Evolutionary conservation across 495 filamentous ascomycete species (phyloP), one percentile per base, ranked within the genome.

Genomic region (Apodospora peruviana): DNA sequence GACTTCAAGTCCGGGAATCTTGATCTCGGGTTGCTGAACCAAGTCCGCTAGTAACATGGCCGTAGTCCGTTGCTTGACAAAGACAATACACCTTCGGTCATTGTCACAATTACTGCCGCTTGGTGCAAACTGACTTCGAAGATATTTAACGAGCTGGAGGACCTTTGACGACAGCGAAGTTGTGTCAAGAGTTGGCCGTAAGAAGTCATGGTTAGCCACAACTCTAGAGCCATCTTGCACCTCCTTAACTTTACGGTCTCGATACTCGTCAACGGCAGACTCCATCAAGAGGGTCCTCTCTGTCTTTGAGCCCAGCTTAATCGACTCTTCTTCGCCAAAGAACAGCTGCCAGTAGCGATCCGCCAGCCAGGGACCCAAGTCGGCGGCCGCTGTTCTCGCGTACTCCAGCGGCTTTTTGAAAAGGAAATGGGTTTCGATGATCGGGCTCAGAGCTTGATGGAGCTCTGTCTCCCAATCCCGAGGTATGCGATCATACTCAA

Each of bases 11-110:
- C 87, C 64, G 9, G 68, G 72, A 23, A 81, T 77, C 7, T 73
- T 66, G 40, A 87, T 66, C 18, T 69, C 65, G 8, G 64, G 58
- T 20, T 77, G 67, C 25, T 69, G 66, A 48, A 95, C 78, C 7
- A 96, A 68, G 23, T 83, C 78, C 1, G 70, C 67, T 17, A 99
- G 70, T 17, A 89, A 65, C 24, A 79, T 79, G 0, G 91, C 93
- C 2, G 89, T 91, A 41, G 87, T 82, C 32, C 93, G 74, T 51
- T 81, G 76, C 46, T 85, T 71, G 0, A 91, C 88, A 65, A 99
- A 99, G 1, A 97, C 79, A 44, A 99, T 93, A 56, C 90, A 96
- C 57, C 86, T 84, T 18, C 79, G 74, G n/a, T n/a, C n/a, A n/a
- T n/a, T n/a, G n/a, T n/a, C n/a, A n/a, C n/a, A n/a, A 1, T 82